Conservation (phyloP, 768 basidiomycete genomes). For the Leccinellum rugosiceps region DNA sequence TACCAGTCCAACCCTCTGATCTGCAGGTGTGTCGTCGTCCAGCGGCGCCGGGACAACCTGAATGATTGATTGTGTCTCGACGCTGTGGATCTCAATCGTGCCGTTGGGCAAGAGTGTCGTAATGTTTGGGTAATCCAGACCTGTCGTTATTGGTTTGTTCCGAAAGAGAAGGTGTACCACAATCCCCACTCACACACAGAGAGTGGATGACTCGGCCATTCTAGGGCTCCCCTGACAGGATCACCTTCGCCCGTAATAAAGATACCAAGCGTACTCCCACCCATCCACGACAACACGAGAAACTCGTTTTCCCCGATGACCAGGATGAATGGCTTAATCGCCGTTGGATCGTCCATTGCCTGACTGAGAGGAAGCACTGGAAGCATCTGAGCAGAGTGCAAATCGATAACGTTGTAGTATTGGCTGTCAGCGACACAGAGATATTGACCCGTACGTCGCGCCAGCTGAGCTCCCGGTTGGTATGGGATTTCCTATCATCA, state of each 20-base stretch:
- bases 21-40: conserved; percentile 21
- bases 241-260: conserved; percentile 85
- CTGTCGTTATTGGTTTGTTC: conserved; percentile 35
- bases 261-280: conserved; percentile 74
- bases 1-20: conserved; percentile 28
- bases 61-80: conserved; percentile 68
- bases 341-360: conserved; percentile 40
- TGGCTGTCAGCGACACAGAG: conserved; percentile 75
- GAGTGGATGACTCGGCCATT: conserved; percentile 79
- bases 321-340: conserved; percentile 66
- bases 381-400: conserved; percentile 65
- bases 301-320: conserved; percentile 79
- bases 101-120: conserved; percentile 75
- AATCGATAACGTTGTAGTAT: conserved; percentile 75
- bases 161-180: not conserved
- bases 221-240: conserved; percentile 84
- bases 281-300: conserved; percentile 83
- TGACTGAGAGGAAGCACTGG: conserved; percentile 81
- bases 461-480: conserved; percentile 53
- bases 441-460: conserved; percentile 56
- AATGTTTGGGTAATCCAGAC: conserved; percentile 79
- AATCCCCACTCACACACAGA: conserved; percentile 58
- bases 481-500: conserved; percentile 65
- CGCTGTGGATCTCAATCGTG: conserved; percentile 76
- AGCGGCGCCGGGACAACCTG: conserved; percentile 61